Evolutionary conservation across 1,139 yeast species (phyloP), one percentile per base, ranked within the genome.

Genomic region (Scheffersomyces lignicola): DNA sequence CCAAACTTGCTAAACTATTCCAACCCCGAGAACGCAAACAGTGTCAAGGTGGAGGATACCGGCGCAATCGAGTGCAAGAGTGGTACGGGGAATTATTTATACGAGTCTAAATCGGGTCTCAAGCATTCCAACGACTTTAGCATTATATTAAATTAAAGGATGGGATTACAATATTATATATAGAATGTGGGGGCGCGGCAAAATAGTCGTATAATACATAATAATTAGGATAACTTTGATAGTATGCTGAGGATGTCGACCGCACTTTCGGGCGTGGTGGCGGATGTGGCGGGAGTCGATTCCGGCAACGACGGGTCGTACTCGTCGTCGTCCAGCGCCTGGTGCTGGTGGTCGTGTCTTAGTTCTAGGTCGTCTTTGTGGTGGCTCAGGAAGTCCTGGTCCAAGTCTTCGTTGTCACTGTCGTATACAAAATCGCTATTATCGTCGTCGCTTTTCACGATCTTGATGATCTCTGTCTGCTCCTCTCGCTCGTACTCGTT

Each of bases 401-500:
- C 51, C 15, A 42, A 39, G n/a, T 43, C 49, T 10, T 44, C 48
- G n/a, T 44, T 52, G 15, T 47, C 51, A 13, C 50, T 45, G 20
- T 49, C 54, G 23, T 50, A 51, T 27, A 50, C 54, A 18, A 15
- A 14, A 16, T 52, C 52, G 14, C 56, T 51, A 10, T 52, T 43
- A 24, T 56, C 48, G 15, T 51, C 50, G 11, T 46, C 45, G 21
- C 20, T 16, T 13, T 26, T 16, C n/a, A 16, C 29, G 5, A 15
- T 6, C 5, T 26, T 16, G 5, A 26, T 16, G 16, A 15, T 16
- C 5, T 54, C 58, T 2, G 57, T 49, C 23, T 55, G 54, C 29
- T 65, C 70, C 36, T 68, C 74, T 11, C 63, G 47, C 27, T 64
- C 69, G 36, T 53, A 69, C 42, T 70, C 76, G 42, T 69, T 68